Base-by-base conservation (phyloP, 1,284 basidiomycete species). In the Pyrrhoderma noxium region DNA sequence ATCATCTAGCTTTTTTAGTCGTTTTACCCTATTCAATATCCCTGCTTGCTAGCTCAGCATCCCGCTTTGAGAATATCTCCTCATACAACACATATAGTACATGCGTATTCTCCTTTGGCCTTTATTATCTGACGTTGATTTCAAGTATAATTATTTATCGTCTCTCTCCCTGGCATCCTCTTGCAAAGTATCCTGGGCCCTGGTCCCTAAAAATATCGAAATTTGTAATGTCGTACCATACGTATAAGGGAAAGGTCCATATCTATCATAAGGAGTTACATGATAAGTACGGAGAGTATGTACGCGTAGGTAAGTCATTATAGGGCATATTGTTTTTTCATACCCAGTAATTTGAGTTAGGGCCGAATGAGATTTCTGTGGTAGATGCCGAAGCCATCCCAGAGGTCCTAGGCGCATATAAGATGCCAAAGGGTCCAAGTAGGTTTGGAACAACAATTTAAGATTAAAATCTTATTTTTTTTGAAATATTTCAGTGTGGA, bases 341-440 rank as follows among this genome's bases (percentile, higher is more conserved):
- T 40, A 21, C 19, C 4, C 38, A n/a, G 27, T 31, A 31, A 11
- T 31, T 27, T 27, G 18, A 23, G 19, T 23, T 43, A 67, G 67
- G 65, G n/a, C 67, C 67, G 8, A 69, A 69, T 49, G 66, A 67
- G 42, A 52, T 69, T 13, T 67, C 66, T 0, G 58, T 69, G 45
- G 54, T 55, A 35, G 58, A 64, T 34, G 61, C 59, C 2, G 59
- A 62, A n/a, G 63, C 60, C 8, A 61, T 68, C 38, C 48, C 41
- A 3, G 59, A 60, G 2, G 58, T 67, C 41, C 52, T 66, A 51
- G 66, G 66, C 25, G 43, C 52, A 3, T 54, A 58, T 50, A 64
- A 64, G 25, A 61, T 66, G 57, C 65, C 64, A 8, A 67, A 66
- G 50, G 66, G 64, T 7, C 62, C 61, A 22, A 63, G 66, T 64